Conservation (phyloP, 257 asterid genomes). For the Lantana camara region DNA sequence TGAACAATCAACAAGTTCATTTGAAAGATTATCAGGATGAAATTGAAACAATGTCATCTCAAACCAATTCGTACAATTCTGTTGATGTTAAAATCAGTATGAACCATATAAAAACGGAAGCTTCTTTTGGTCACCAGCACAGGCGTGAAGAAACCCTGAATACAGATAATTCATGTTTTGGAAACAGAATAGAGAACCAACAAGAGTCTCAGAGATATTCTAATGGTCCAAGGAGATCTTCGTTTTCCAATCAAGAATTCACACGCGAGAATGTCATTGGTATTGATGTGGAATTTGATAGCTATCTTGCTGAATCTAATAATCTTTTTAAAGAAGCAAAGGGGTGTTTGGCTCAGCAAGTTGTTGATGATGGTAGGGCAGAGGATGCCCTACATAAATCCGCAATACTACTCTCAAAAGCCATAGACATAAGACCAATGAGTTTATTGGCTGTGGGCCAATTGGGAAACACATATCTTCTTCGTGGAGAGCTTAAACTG, state of each 20-base stretch:
- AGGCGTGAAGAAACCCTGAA: conserved; percentile 24
- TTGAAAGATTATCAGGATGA: conserved; percentile 48
- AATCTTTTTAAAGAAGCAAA: conserved; percentile 67
- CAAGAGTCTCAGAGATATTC: conserved; percentile 39
- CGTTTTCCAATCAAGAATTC: conserved; percentile 34
- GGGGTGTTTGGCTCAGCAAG: conserved; percentile 43
- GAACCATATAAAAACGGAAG: conserved; percentile 42
- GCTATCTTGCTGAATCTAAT: conserved; percentile 70
- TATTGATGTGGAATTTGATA: conserved; percentile 62
- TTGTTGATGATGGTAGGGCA: conserved; percentile 45
- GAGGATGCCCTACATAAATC: conserved; percentile 62
- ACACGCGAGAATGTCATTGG: conserved; percentile 30
- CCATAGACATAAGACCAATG: conserved; percentile 79
- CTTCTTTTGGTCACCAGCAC: conserved; percentile 44
- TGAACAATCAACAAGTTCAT: conserved; percentile 43
- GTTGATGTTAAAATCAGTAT: conserved; percentile 57
- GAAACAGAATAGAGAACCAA: conserved; percentile 39
- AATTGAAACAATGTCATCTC: conserved; percentile 46
- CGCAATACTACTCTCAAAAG: conserved; percentile 63
- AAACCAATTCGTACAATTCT: conserved; percentile 44
- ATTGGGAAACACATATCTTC: conserved; percentile 85
- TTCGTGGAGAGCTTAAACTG: conserved; percentile 87
- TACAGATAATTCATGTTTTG: conserved; percentile 35
- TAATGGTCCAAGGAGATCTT: conserved; percentile 31
- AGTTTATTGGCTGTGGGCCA: conserved; percentile 89